Conservation (phyloP, 805 yeast genomes). For the Hanseniaspora singularis region DNA sequence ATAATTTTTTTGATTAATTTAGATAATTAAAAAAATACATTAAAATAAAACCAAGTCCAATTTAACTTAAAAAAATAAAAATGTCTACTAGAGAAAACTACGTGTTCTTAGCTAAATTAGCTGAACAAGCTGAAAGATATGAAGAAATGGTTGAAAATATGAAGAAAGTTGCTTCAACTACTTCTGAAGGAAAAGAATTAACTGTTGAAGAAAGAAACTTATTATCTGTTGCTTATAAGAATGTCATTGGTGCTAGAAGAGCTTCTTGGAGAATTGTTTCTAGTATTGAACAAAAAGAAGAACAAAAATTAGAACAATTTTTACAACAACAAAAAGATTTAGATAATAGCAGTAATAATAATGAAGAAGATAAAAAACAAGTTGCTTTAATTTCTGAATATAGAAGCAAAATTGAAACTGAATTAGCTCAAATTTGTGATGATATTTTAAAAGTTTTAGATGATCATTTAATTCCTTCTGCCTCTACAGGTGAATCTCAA, state of each 20-base stretch:
- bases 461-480: slow-evolving; percentile 82
- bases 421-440: slow-evolving; percentile 84
- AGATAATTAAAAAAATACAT: neutral
- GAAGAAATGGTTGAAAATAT: slow-evolving; percentile 98
- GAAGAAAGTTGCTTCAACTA: slow-evolving; percentile 89
- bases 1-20: no score
- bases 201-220: slow-evolving; percentile 97
- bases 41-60: neutral
- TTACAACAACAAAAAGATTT: slow-evolving; percentile 15
- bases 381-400: slow-evolving; percentile 82
- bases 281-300: slow-evolving; percentile 96
- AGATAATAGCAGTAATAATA: slow-evolving; percentile 1
- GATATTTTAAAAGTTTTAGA: slow-evolving; percentile 82
- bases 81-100: slow-evolving; percentile 95
- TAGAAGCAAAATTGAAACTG: slow-evolving; percentile 88
- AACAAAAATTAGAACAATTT: slow-evolving; percentile 67
- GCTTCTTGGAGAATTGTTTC: slow-evolving; percentile 99
- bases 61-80: slow-evolving; percentile 17
- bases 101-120: slow-evolving; percentile 93
- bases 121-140: slow-evolving; percentile 99
- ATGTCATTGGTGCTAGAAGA: slow-evolving; percentile 97
- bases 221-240: slow-evolving; percentile 93
- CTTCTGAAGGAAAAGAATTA: slow-evolving; percentile 61
- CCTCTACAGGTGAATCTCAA: slow-evolving; percentile 93
- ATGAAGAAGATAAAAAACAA: slow-evolving; percentile 46